Evolutionary conservation across 169 alveolate genomes (phyloP).

Genomic region (Plasmodium coatneyi): DNA sequence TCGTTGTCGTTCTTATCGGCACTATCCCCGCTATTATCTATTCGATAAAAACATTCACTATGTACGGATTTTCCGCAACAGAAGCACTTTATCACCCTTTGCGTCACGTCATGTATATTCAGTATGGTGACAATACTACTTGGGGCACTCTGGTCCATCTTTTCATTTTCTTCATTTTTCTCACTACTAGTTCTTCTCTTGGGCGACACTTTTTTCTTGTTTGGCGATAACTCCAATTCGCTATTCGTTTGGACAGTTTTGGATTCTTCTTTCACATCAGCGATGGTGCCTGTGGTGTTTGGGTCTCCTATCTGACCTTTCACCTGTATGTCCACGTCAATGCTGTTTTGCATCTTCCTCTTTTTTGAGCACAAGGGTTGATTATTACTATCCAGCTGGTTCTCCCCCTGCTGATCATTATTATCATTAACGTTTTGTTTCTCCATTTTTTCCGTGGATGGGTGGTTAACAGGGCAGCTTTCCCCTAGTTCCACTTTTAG

Average conservation of each 20-base stretch:
- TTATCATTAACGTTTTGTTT: background rate
- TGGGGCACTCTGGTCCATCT: background rate
- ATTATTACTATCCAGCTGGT: background rate
- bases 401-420: background rate
- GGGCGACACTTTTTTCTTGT: background rate
- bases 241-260: background rate
- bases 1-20: background rate
- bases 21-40: conserved; percentile 1
- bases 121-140: conserved; percentile 3
- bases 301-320: background rate
- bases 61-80: conserved; percentile 62
- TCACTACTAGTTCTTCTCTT: background rate
- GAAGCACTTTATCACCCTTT: conserved; percentile 42
- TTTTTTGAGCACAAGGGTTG: background rate
- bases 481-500: background rate
- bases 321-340: background rate
- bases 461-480: background rate
- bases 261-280: background rate
- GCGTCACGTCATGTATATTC: conserved; percentile 24
- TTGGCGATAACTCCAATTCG: background rate
- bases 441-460: background rate
- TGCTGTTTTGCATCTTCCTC: background rate
- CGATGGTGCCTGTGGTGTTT: background rate
- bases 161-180: background rate
- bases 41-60: conserved; percentile 40